Percentiles rank a stretch among this genome's conserved stretches.
phyloP scores from a whole-genome alignment of 371 early-diverging fungal species.

The Mucor racemosus region DNA sequence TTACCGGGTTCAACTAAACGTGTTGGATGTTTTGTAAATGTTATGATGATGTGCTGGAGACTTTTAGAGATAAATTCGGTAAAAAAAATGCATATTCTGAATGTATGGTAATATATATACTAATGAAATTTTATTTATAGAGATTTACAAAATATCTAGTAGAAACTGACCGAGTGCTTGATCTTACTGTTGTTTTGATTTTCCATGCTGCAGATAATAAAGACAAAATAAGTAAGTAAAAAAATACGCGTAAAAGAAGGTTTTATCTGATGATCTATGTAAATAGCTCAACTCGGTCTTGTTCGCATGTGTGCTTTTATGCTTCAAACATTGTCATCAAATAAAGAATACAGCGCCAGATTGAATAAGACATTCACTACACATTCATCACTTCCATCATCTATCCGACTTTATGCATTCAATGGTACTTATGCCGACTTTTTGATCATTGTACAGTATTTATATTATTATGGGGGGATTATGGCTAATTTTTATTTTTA shows the following conservation, averaged over 20 bases:
- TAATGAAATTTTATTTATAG: constrained; percentile 23
- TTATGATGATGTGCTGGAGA: constrained; percentile 86
- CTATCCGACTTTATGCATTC: constrained; percentile 73
- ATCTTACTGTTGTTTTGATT: constrained; percentile 64
- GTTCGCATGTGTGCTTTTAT: constrained; percentile 83
- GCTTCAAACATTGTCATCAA: constrained; percentile 83
- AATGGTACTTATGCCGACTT: constrained; percentile 85
- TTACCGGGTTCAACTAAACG: constrained; percentile 81
- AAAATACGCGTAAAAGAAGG: neutral
- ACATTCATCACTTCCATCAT: constrained; percentile 66
- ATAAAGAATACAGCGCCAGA: constrained; percentile 74
- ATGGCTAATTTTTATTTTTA: neutral
- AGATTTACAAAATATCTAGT: constrained; percentile 71
- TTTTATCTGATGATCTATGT: constrained; percentile 5
- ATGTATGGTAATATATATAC: no score
- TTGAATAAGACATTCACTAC: constrained; percentile 78
- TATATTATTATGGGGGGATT: neutral
- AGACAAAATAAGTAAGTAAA: constrained; percentile 58
- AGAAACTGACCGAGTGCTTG: constrained; percentile 73
- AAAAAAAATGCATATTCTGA: neutral
- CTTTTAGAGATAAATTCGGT: constrained; percentile 79
- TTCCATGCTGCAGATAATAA: constrained; percentile 71
- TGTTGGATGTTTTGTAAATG: constrained; percentile 71
- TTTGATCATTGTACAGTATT: constrained; percentile 65
- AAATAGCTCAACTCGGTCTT: constrained; percentile 71